Conservation (phyloP, 768 basidiomycete genomes). For the Boletellus emodensis region DNA sequence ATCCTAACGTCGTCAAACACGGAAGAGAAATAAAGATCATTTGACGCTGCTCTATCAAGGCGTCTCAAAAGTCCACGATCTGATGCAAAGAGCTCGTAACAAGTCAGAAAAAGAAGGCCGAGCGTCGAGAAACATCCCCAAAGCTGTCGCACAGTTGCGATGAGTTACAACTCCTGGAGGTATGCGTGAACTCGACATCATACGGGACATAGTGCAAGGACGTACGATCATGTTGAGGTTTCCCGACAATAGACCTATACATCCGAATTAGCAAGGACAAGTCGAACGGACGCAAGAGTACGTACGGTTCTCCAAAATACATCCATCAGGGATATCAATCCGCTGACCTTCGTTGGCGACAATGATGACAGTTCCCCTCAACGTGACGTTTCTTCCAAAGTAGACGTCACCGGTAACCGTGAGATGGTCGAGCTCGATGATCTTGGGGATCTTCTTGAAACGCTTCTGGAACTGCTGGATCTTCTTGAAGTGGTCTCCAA, state of each 20-base stretch:
- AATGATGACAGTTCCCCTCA: constrained; percentile 67
- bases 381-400: constrained; percentile 61
- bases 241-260: constrained; percentile 61
- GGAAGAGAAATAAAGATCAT: background rate
- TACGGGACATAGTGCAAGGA: constrained; percentile 6
- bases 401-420: constrained; percentile 67
- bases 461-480: constrained; percentile 66
- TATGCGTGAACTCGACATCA: background rate
- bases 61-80: constrained; percentile 17
- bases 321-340: constrained; percentile 74
- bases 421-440: constrained; percentile 70
- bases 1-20: constrained; percentile 5
- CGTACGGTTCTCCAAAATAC: constrained; percentile 64
- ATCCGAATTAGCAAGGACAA: constrained; percentile 13
- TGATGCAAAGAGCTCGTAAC: constrained; percentile 8
- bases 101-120: constrained; percentile 1
- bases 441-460: constrained; percentile 72
- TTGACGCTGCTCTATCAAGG: constrained; percentile 13
- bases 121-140: constrained; percentile 3
- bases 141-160: background rate
- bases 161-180: constrained; percentile 30
- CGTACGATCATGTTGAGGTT: constrained; percentile 70
- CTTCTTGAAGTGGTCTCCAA: constrained; percentile 78
- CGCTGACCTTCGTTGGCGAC: constrained; percentile 75
- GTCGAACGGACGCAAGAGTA: background rate